These are phyloP conservation scores for Aaosphaeria arxii DNA, from an alignment of 2,329 filamentous ascomycete species.

Conservation along the genomic window DNA sequence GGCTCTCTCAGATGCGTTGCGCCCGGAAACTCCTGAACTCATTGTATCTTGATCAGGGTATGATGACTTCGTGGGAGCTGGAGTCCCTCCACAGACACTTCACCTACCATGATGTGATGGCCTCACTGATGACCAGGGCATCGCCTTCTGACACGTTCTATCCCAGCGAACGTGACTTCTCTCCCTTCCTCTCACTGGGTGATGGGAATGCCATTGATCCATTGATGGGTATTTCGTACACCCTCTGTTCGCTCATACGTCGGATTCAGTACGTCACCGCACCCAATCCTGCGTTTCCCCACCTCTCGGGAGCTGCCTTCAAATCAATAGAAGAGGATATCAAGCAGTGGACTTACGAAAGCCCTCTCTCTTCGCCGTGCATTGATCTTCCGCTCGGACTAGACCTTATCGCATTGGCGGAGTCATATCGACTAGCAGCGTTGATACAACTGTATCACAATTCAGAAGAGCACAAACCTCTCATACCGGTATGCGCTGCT, in stretches of 20 bases:
- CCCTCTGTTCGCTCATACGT: slow-evolving; percentile 31
- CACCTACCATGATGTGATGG: slow-evolving; percentile 35
- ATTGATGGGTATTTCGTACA: slow-evolving; percentile 34
- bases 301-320: slow-evolving; percentile 31
- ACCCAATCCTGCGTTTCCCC: slow-evolving; percentile 29
- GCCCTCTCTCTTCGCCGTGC: slow-evolving; percentile 22
- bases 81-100: slow-evolving; percentile 35
- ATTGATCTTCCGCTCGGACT: slow-evolving; percentile 30
- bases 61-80: slow-evolving; percentile 26
- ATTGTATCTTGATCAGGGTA: slow-evolving; percentile 19
- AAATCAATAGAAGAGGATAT: slow-evolving; percentile 29
- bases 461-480: slow-evolving; percentile 19
- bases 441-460: slow-evolving; percentile 34
- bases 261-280: slow-evolving; percentile 33
- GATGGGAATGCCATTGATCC: slow-evolving; percentile 31
- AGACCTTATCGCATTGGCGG: slow-evolving; percentile 33
- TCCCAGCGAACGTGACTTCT: slow-evolving; percentile 16
- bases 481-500: slow-evolving; percentile 26
- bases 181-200: slow-evolving; percentile 13
- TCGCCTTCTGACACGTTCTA: slow-evolving; percentile 12
- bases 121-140: slow-evolving; percentile 32
- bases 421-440: slow-evolving; percentile 32
- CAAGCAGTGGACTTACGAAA: slow-evolving; percentile 31
- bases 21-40: slow-evolving; percentile 28
- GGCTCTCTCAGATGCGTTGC: slow-evolving; percentile 34